Percentiles rank a stretch among this genome's conserved stretches.
Evolutionary conservation across 192 early-diverging fungal genomes (phyloP).

Genomic region (Thamnidium elegans): DNA sequence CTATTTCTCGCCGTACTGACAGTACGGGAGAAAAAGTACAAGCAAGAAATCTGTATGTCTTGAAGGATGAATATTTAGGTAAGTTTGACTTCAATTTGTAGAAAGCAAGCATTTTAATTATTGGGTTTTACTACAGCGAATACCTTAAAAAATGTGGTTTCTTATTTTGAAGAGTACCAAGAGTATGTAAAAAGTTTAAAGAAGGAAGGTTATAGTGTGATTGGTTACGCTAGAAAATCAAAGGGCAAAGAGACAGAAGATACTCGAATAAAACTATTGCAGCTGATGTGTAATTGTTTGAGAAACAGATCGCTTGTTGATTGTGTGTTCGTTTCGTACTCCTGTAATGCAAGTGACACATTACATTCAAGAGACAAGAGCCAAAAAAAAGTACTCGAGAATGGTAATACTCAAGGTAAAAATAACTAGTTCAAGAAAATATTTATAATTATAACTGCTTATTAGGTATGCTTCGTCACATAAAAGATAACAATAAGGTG

Average conservation of each 20-base stretch:
- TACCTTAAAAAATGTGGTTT: slow-evolving; percentile 13
- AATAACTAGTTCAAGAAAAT: too few relatives aligned
- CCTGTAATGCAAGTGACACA: slow-evolving; percentile 10
- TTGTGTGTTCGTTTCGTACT: slow-evolving; percentile 17
- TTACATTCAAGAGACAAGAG: slow-evolving; percentile 7
- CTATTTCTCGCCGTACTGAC: too few relatives aligned
- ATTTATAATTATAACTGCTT: too few relatives aligned
- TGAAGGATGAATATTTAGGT: slow-evolving; percentile 21
- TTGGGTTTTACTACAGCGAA: slow-evolving; percentile 15
- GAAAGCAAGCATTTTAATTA: slow-evolving; percentile 13
- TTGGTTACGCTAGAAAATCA: too few relatives aligned
- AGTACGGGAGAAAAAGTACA: slow-evolving; percentile 18
- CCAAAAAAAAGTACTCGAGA: slow-evolving; percentile 14
- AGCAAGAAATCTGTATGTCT: neutral
- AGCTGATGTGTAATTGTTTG: slow-evolving; percentile 18
- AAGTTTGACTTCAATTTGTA: slow-evolving; percentile 22
- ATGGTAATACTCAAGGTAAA: slow-evolving; percentile 23
- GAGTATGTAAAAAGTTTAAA: slow-evolving; percentile 9
- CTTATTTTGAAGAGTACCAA: slow-evolving; percentile 21
- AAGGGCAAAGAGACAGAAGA: slow-evolving; percentile 13
- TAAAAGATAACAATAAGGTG: slow-evolving; percentile 7
- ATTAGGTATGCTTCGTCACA: slow-evolving; percentile 12
- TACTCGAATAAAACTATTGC: slow-evolving; percentile 10
- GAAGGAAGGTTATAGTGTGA: slow-evolving; percentile 18
- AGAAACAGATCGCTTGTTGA: slow-evolving; percentile 16